Evolutionary conservation across 2,329 filamentous ascomycete genomes (phyloP), one percentile per base, ranked within the genome.

Genomic region (Colletotrichum sp.): DNA sequence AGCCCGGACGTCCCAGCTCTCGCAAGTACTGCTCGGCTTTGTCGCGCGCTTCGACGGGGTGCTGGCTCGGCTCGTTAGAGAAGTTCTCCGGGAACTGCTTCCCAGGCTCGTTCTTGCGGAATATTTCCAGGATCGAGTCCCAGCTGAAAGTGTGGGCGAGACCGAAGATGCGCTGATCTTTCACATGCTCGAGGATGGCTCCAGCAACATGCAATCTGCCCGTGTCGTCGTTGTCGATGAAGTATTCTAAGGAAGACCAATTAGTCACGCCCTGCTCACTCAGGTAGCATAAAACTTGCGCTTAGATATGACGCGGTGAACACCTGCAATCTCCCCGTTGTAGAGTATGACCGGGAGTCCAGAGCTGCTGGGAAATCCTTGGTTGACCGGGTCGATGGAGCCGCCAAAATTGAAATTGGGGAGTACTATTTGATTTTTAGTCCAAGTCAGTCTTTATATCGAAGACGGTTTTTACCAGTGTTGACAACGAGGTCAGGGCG

Each of bases 171-270:
- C 91, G 86, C 78, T 92, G 87, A 0, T 85, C 85, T 3, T 81
- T 76, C 0, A 91, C 85, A 2, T 84, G 82, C 0, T 84, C 82
- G 32, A 89, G 83, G 0, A 91, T 83, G 9, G 89, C 81, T 0
- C 87, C 90, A 4, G 88, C 87, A 7, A 92, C 83, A 57, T 92
- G 90, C 1, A 93, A 80, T 1, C 86, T 82, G 0, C 89, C 90
- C 4, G 79, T 79, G 70, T 92, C 90, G 12, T 87, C 82, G 0
- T 89, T 85, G 77, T 90, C 83, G 34, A 89, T 82, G 79, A 81
- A 87, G 80, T 87, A 84, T 80, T 83, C 87, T 90, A 21, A 6
- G 34, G 2, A 21, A 21, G 12, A 32, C 18, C 9, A 7, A 15
- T 62, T 7, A 62, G 59, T 13, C 26, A 32, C 5, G 16, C 18